Evolutionary conservation across 164 flowering plant species (phyloP).

Genomic region (Aristolochia californica): DNA sequence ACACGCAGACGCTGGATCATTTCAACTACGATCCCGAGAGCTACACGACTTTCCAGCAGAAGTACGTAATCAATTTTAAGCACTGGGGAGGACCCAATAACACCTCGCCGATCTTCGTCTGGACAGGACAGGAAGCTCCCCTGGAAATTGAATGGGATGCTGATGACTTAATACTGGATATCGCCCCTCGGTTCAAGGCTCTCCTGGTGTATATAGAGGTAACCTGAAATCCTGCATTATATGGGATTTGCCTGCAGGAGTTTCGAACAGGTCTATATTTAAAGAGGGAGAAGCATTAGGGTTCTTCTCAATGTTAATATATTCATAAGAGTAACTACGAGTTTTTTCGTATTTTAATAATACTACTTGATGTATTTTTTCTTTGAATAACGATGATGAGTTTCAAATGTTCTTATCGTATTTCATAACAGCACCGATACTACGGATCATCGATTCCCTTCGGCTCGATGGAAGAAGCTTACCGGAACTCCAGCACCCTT

Average conservation of each 20-base stretch:
- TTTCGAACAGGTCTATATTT: too few species aligned
- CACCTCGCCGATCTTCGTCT: slow-evolving; percentile 36
- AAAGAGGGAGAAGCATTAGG: too few species aligned
- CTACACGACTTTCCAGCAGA: slow-evolving; percentile 33
- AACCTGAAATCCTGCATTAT: too few species aligned
- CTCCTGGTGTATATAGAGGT: slow-evolving; percentile 50
- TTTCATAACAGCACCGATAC: slow-evolving; percentile 73
- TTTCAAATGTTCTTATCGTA: too few species aligned
- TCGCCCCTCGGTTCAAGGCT: slow-evolving; percentile 36
- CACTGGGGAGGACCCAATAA: slow-evolving; percentile 41
- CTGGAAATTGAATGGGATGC: slow-evolving; percentile 3
- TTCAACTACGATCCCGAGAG: slow-evolving; percentile 22
- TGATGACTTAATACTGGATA: slow-evolving; percentile 25
- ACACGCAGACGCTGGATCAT: slow-evolving; percentile 24
- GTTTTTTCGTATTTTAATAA: too few species aligned
- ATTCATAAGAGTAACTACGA: too few species aligned
- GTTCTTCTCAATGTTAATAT: too few species aligned
- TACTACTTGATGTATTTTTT: too few species aligned
- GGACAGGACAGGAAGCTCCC: slow-evolving; percentile 26
- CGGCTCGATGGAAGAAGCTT: slow-evolving; percentile 29
- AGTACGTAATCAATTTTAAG: slow-evolving; percentile 27
- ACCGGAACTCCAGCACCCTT: slow-evolving; percentile 25
- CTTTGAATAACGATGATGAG: too few species aligned
- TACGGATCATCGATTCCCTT: slow-evolving; percentile 57
- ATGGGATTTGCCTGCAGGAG: too few species aligned